Evolutionary conservation across 139 green algal genomes (phyloP).

Genomic region (Edaphochlamys debaryana): DNA sequence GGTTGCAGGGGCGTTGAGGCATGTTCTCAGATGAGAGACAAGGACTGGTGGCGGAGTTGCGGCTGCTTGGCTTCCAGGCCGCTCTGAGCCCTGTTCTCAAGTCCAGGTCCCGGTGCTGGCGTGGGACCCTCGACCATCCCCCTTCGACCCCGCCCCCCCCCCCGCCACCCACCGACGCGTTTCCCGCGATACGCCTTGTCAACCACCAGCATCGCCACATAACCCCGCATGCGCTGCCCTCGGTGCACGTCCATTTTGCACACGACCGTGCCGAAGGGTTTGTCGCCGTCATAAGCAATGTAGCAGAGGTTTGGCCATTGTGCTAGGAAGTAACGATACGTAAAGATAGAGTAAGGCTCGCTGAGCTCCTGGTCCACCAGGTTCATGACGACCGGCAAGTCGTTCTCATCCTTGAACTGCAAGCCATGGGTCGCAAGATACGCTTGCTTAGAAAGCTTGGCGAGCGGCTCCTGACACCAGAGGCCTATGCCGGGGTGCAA

Average conservation of each 20-base stretch:
- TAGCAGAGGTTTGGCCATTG: slow-evolving; percentile 95
- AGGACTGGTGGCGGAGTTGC: too few relatives aligned
- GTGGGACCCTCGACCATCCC: too few relatives aligned
- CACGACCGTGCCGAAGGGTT: slow-evolving; percentile 85
- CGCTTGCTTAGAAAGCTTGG: background rate
- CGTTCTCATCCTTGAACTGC: slow-evolving; percentile 88
- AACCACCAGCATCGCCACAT: slow-evolving; percentile 99
- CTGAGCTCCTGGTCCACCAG: slow-evolving; percentile 95
- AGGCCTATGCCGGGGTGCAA: background rate
- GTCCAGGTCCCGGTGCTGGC: too few relatives aligned
- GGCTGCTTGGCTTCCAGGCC: too few relatives aligned
- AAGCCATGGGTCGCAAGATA: background rate
- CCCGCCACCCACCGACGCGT: slow-evolving; percentile 78
- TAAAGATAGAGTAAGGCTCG: slow-evolving; percentile 99
- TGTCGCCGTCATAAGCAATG: slow-evolving; percentile 73
- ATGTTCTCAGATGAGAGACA: too few relatives aligned
- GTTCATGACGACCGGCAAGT: slow-evolving; percentile 89
- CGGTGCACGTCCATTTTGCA: slow-evolving; percentile 93
- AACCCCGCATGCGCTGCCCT: slow-evolving; percentile 81
- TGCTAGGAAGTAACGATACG: slow-evolving; percentile 95
- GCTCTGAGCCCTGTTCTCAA: too few relatives aligned
- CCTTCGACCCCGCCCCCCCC: background rate
- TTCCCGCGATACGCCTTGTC: slow-evolving; percentile 83
- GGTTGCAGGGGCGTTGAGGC: too few relatives aligned
- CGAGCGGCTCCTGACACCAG: background rate